A percentile compares a stretch with the other conserved stretches of the same genome.
Conservation (phyloP, 1,284 basidiomycete genomes). For the Leccinum fallax region DNA sequence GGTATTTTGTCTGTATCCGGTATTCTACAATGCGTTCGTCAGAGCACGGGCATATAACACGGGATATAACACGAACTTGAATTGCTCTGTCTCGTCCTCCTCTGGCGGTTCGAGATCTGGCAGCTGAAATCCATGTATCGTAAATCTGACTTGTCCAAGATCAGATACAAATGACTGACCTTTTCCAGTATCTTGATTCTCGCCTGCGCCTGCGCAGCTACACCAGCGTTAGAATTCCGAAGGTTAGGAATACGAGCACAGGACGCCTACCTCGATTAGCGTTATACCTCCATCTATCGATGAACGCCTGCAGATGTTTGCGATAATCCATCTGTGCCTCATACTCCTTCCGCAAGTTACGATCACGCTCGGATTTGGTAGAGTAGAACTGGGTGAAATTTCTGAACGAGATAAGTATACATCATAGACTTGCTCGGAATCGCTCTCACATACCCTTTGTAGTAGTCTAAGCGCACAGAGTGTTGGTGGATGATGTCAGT, state of each 20-base stretch:
- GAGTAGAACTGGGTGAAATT: constrained; percentile 99
- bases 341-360: constrained; percentile 91
- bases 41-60: constrained; percentile 3
- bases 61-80: constrained; percentile 56
- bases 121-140: constrained; percentile 47
- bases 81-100: constrained; percentile 86
- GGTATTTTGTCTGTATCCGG: constrained; percentile 96
- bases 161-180: constrained; percentile 37
- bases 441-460: constrained; percentile 66
- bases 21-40: constrained; percentile 53
- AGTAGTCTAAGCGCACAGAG: constrained; percentile 92
- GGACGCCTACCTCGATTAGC: constrained; percentile 71
- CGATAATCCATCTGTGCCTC: constrained; percentile 95
- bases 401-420: constrained; percentile 45
- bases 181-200: constrained; percentile 99
- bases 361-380: constrained; percentile 93
- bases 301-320: constrained; percentile 95
- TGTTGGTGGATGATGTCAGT: constrained; percentile 98
- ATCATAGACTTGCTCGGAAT: background rate
- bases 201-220: constrained; percentile 90
- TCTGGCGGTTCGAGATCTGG: constrained; percentile 94
- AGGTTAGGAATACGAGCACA: background rate
- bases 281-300: constrained; percentile 96
- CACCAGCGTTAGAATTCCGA: constrained; percentile 2
- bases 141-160: background rate